Conservation (phyloP, 495 filamentous ascomycete genomes). For the Penicillium parvum region DNA sequence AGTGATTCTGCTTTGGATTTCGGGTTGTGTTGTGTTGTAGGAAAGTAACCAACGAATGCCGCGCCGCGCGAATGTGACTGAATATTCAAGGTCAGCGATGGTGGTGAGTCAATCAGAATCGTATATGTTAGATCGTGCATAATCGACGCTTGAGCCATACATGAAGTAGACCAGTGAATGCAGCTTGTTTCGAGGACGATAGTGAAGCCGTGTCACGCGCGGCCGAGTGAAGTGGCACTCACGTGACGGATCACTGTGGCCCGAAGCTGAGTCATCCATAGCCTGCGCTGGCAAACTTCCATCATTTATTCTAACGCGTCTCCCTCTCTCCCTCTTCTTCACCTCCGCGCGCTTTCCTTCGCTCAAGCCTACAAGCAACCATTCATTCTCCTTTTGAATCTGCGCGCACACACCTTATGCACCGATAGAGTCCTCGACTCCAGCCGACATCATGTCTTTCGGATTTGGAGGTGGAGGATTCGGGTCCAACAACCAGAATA, state of each 20-base stretch:
- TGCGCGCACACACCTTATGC: constrained; percentile 31
- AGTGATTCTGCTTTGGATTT: constrained; percentile 8
- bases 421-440: constrained; percentile 25
- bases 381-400: constrained; percentile 6
- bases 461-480: constrained; percentile 54
- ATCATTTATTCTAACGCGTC: constrained; percentile 29
- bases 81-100: no score
- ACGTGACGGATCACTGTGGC: constrained; percentile 27
- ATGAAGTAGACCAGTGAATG: not conserved
- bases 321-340: constrained; percentile 13
- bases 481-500: constrained; percentile 55
- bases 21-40: no score
- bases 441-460: constrained; percentile 44
- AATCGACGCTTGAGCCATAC: not conserved
- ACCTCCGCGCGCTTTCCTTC: constrained; percentile 20
- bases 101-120: no score
- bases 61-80: no score
- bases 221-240: constrained; percentile 16
- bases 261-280: constrained; percentile 25
- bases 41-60: no score
- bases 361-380: not conserved
- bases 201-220: not conserved
- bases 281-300: constrained; percentile 24
- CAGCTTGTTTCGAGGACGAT: not conserved
- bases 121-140: no score